Evolutionary conservation across 495 filamentous ascomycete species (phyloP).

Genomic region (Podospora anserina): DNA sequence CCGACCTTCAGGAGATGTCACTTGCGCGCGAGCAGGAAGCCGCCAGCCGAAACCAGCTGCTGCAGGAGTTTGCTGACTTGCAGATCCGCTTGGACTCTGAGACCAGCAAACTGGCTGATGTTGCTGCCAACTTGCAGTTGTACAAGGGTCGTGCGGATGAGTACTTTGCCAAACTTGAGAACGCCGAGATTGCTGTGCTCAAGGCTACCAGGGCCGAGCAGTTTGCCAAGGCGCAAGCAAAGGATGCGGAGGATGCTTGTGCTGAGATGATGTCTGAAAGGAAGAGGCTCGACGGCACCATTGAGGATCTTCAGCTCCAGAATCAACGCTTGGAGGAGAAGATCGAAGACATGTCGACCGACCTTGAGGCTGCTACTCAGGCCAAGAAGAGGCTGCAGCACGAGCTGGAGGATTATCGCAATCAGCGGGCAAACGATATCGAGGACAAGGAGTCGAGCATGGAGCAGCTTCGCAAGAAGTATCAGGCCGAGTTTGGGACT

Average conservation of each 20-base stretch:
- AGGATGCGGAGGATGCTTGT: constrained; percentile 87
- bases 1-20: constrained; percentile 78
- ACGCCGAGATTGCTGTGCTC: constrained; percentile 91
- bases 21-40: constrained; percentile 78
- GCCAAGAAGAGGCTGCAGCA: constrained; percentile 94
- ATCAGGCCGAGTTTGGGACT: constrained; percentile 86
- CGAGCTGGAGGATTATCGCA: constrained; percentile 96
- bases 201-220: constrained; percentile 90
- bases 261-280: constrained; percentile 89
- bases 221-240: constrained; percentile 83
- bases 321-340: constrained; percentile 86
- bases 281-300: constrained; percentile 78
- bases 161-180: constrained; percentile 96
- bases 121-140: constrained; percentile 75
- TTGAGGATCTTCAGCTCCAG: constrained; percentile 88
- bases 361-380: constrained; percentile 80
- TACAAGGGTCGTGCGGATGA: constrained; percentile 95
- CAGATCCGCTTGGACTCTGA: constrained; percentile 92
- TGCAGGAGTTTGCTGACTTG: constrained; percentile 89
- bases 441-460: constrained; percentile 95
- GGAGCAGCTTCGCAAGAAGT: constrained; percentile 97
- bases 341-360: constrained; percentile 87
- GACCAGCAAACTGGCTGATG: constrained; percentile 77
- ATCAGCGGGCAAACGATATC: constrained; percentile 89
- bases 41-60: constrained; percentile 75